Base-by-base conservation (phyloP, 768 basidiomycete genomes). In the Favolaschia claudopus region DNA sequence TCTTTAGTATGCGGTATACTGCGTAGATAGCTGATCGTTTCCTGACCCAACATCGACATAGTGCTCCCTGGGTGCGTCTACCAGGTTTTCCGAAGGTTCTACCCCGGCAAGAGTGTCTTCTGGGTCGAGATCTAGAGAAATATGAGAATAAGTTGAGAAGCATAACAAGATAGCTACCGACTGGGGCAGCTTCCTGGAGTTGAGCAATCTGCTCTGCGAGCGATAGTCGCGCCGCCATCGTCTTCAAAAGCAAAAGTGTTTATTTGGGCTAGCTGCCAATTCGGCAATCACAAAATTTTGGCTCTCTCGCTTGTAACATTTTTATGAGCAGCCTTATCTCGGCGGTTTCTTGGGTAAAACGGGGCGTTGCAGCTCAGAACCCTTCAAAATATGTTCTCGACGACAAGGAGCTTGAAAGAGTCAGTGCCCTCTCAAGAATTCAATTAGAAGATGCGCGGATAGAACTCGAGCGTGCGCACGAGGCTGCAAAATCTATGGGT, bases 381-480 rank as follows among this genome's bases (percentile, higher is more conserved):
- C 96, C 97, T 2, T 76, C 79, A 69, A 94, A 92, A 78, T 99
- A 99, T 74, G 82, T 91, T 48, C 86, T 99, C 28, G 94, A 97
- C 69, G 93, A 96, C 69, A 77, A 85, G 48, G 97, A 99, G 74
- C 81, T 99, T 13, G 87, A 91, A 69, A 87, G 97, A 24, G 93
- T 99, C 46, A 94, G 93, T 64, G 82, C 89, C 20, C 83, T 99
- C 24, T 94, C 95, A 14, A 78, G 87, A 49, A 91, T 95, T 55
- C 91, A 95, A 69, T 84, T 96, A 28, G 95, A 96, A 63, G 94
- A 95, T 79, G 95, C 95, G 9, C 87, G 88, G 54, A 79, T 86
- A 64, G 95, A 96, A 72, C 82, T 96, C 17, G 87, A 92, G 77
- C 84, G 88, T 25, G 92, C 92, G 28, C 91, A 90, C 72, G 81